Evolutionary conservation across 2,329 filamentous ascomycete genomes (phyloP).

Genomic region (Thielaviopsis populi): DNA sequence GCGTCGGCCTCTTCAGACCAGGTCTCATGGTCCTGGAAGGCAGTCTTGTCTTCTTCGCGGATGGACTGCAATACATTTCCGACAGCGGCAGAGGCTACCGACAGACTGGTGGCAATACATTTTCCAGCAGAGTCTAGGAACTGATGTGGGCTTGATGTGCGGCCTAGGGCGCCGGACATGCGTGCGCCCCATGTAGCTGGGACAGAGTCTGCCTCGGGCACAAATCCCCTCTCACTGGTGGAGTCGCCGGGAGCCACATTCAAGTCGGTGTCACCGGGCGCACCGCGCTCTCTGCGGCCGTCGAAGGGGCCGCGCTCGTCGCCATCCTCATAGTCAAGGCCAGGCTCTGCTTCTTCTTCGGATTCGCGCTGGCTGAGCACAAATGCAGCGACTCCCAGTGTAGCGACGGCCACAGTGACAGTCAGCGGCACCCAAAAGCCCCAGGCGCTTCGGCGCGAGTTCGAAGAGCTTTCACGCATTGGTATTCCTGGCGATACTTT

Average conservation of each 20-base stretch:
- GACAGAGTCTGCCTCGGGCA: not conserved
- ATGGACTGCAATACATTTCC: slow-evolving; percentile 73
- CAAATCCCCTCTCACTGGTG: not conserved
- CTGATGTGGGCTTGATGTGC: slow-evolving; percentile 77
- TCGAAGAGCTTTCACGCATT: slow-evolving; percentile 25
- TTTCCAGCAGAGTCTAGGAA: slow-evolving; percentile 72
- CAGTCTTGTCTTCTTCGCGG: slow-evolving; percentile 65
- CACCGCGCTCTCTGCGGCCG: slow-evolving; percentile 4
- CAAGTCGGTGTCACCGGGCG: slow-evolving; percentile 20
- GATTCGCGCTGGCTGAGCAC: slow-evolving; percentile 80
- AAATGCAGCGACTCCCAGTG: slow-evolving; percentile 77
- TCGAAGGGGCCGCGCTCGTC: slow-evolving; percentile 27
- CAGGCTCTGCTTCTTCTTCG: slow-evolving; percentile 48
- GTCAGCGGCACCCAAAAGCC: slow-evolving; percentile 82
- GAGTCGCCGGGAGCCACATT: slow-evolving; percentile 19
- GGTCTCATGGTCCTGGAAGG: slow-evolving; percentile 71
- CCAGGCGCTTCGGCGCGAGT: slow-evolving; percentile 48
- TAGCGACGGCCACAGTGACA: slow-evolving; percentile 74
- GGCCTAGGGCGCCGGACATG: slow-evolving; percentile 65
- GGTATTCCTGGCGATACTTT: not conserved
- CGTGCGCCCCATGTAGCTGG: slow-evolving; percentile 52
- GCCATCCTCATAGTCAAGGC: slow-evolving; percentile 32
- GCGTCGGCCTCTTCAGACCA: slow-evolving; percentile 85
- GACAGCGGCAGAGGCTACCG: slow-evolving; percentile 67
- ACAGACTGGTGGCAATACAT: slow-evolving; percentile 64